Conservation (phyloP, 257 asterid species). For the Sherardia arvensis region DNA sequence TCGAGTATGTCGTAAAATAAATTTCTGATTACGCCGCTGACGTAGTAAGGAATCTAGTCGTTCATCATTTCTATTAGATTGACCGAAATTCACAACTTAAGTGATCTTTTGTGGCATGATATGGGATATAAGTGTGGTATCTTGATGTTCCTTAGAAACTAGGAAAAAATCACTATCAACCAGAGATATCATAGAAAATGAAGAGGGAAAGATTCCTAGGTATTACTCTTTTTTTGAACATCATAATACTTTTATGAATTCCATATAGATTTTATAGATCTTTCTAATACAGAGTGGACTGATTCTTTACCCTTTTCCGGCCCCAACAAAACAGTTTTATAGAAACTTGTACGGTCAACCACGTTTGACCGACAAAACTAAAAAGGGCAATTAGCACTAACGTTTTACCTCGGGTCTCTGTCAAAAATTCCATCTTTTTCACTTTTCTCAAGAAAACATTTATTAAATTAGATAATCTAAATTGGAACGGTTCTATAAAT, state of each 20-base stretch:
- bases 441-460: neutral
- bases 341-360: neutral
- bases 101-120: no score
- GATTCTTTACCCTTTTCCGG: neutral
- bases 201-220: neutral
- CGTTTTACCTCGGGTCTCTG: neutral
- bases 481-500: no score
- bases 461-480: no score
- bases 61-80: no score
- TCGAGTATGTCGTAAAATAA: no score
- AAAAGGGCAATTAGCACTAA: conserved; percentile 4
- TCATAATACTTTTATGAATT: neutral
- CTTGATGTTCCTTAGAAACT: neutral
- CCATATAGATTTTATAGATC: neutral
- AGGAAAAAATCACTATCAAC: neutral
- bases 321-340: no score
- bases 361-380: conserved; percentile 16
- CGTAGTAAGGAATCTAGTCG: no score
- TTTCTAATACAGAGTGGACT: neutral
- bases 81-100: no score
- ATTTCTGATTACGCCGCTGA: no score
- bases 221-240: no score
- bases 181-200: neutral
- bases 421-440: neutral
- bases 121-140: conserved; percentile 1